A percentile compares a stretch with the other conserved stretches of the same genome.
phyloP scores from a whole-genome alignment of 169 alveolate species.

The Plasmodium reichenowi region DNA sequence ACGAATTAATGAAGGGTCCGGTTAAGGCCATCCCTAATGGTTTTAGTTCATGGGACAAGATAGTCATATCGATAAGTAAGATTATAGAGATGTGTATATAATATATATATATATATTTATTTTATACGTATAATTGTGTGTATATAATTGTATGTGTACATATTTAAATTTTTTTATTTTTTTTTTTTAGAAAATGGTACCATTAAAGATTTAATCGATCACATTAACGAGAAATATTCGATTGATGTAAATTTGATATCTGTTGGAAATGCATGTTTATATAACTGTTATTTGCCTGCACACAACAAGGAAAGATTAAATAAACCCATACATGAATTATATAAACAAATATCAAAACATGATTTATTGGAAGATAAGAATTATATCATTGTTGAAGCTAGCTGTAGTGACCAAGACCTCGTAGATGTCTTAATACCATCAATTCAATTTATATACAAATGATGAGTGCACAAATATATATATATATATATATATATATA shows the following conservation, averaged over 20 bases:
- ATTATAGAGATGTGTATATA: slow-evolving; percentile 79
- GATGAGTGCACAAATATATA: not conserved
- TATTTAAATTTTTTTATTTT: slow-evolving; percentile 33
- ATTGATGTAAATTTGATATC: slow-evolving; percentile 91
- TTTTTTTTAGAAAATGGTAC: slow-evolving; percentile 80
- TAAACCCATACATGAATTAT: slow-evolving; percentile 82
- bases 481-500: not conserved
- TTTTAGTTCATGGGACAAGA: slow-evolving; percentile 98
- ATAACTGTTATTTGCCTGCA: slow-evolving; percentile 89
- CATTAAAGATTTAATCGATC: slow-evolving; percentile 82
- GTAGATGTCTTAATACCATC: slow-evolving; percentile 91
- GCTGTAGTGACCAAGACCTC: slow-evolving; percentile 91
- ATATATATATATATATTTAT: slow-evolving; percentile 44
- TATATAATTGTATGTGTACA: slow-evolving; percentile 50
- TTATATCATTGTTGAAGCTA: slow-evolving; percentile 90
- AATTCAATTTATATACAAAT: slow-evolving; percentile 87
- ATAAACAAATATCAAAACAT: slow-evolving; percentile 81
- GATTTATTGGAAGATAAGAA: slow-evolving; percentile 78
- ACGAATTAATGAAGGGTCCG: slow-evolving; percentile 96
- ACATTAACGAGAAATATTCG: slow-evolving; percentile 79
- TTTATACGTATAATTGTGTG: not conserved
- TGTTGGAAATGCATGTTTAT: slow-evolving; percentile 91
- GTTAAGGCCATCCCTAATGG: slow-evolving; percentile 96
- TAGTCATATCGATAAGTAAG: slow-evolving; percentile 88
- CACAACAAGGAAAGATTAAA: slow-evolving; percentile 88